A percentile compares a stretch with the other conserved stretches of the same genome.
These are phyloP conservation scores for Chaetomium sp. DNA, from an alignment of 2,329 filamentous ascomycete genomes.

Conservation along the genomic window DNA sequence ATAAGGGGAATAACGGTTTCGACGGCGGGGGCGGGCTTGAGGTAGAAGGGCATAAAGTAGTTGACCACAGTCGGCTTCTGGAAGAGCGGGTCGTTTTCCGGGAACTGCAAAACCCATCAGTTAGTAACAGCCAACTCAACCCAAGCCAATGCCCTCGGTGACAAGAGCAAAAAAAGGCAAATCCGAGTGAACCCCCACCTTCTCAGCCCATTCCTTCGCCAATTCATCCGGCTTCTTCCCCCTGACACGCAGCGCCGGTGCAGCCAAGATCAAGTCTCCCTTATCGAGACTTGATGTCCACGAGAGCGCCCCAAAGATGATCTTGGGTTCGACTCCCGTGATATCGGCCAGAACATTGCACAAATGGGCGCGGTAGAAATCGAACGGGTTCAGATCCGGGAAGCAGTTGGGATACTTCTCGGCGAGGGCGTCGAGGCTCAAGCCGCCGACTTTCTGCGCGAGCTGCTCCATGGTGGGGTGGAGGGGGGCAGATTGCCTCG, in stretches of 20 bases:
- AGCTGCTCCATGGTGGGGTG: slow-evolving; percentile 28
- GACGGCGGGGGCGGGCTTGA: slow-evolving; percentile 62
- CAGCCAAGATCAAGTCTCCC: slow-evolving; percentile 72
- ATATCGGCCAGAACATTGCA: slow-evolving; percentile 61
- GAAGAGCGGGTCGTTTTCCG: slow-evolving; percentile 62
- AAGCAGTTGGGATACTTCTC: slow-evolving; percentile 50
- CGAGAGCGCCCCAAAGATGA: slow-evolving; percentile 69
- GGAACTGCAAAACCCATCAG: slow-evolving; percentile 47
- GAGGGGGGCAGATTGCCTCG: neutral
- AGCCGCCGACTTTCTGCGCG: slow-evolving; percentile 30
- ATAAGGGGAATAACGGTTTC: slow-evolving; percentile 64
- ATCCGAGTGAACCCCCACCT: slow-evolving; percentile 38
- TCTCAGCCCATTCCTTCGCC: slow-evolving; percentile 53
- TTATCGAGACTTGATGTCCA: slow-evolving; percentile 77
- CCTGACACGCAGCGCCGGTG: slow-evolving; percentile 74
- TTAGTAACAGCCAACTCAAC: neutral
- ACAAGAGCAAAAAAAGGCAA: too few relatives aligned
- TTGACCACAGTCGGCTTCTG: slow-evolving; percentile 61
- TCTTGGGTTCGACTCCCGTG: slow-evolving; percentile 61
- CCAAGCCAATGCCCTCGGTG: too few relatives aligned
- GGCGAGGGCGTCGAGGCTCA: slow-evolving; percentile 31
- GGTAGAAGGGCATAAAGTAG: slow-evolving; percentile 72
- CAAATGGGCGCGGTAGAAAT: slow-evolving; percentile 74
- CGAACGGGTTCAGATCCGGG: slow-evolving; percentile 67
- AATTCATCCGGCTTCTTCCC: slow-evolving; percentile 59